These are phyloP conservation scores for Rubroshorea leprosula DNA, from an alignment of 345 rosid genomes.

Conservation along the genomic window DNA sequence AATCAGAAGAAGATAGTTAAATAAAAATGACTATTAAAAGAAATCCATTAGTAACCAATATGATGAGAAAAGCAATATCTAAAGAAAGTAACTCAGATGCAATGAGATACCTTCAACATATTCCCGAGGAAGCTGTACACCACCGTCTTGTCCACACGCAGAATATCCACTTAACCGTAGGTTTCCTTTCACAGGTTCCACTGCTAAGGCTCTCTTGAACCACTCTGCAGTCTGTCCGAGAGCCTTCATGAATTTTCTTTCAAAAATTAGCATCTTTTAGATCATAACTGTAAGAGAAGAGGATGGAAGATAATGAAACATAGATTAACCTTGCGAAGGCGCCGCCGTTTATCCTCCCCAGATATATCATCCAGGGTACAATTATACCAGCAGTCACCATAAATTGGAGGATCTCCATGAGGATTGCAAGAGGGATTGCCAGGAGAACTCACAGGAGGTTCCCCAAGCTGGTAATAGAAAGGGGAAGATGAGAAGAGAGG, in stretches of 20 bases:
- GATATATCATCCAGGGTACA: slow-evolving; percentile 92
- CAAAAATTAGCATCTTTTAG: slow-evolving; percentile 20
- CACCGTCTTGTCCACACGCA: slow-evolving; percentile 99
- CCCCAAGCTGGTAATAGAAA: slow-evolving; percentile 65
- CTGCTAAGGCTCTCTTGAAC: slow-evolving; percentile 88
- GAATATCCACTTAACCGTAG: slow-evolving; percentile 97
- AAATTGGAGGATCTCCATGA: slow-evolving; percentile 66
- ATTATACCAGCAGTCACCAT: slow-evolving; percentile 95
- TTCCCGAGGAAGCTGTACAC: slow-evolving; percentile 93
- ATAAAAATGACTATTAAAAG: neutral
- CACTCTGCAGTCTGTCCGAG: slow-evolving; percentile 90
- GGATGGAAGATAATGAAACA: slow-evolving; percentile 1
- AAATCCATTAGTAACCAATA: neutral
- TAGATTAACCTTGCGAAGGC: slow-evolving; percentile 72
- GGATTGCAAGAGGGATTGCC: slow-evolving; percentile 76
- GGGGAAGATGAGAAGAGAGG: neutral
- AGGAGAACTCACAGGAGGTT: slow-evolving; percentile 57
- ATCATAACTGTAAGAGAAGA: slow-evolving; percentile 6
- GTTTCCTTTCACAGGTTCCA: slow-evolving; percentile 96
- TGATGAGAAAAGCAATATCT: neutral
- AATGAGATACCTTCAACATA: slow-evolving; percentile 76
- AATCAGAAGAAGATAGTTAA: slow-evolving; percentile 7
- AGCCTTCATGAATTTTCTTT: slow-evolving; percentile 52
- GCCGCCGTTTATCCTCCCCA: slow-evolving; percentile 77
- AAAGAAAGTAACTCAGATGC: slow-evolving; percentile 10